Base-by-base conservation (phyloP, 2,329 filamentous ascomycete genomes). In the Fusarium solani-melongenae region DNA sequence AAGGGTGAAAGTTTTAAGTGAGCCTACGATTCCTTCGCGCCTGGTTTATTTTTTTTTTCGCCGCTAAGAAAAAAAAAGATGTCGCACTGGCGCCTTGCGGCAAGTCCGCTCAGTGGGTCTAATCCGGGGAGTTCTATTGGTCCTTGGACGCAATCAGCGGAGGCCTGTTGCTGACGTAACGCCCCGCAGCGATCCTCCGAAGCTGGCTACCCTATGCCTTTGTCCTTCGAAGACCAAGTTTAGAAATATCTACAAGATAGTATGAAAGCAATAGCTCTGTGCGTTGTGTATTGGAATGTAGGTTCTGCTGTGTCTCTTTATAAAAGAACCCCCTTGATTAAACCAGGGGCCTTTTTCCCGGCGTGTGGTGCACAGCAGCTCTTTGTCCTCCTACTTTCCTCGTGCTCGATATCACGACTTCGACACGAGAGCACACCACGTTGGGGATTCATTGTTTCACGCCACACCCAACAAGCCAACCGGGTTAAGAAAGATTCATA, bases 1-100 rank as follows among this genome's bases (percentile, higher is more conserved):
- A 77, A 74, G 76, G 73, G 68, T 76, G 72, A 69, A 79, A 77
- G 59, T 70, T 79, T 73, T 76, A 70, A 72, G 70, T 73, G 72
- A 62, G 66, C 59, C 65, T 67, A 66, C 70, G 62, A 65, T 66
- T 68, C 57, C 64, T 67, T 73, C 76, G 73, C 72, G 73, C 69
- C 65, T 74, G 69, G 69, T 74, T 70, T 74, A 58, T 75, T 70
- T 76, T 77, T 76, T 76, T 76, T 77, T 79, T 76, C 70, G 73
- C 74, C 75, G 75, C 77, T 77, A 79, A 66, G 58, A 51, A 51
- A 68, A 76, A 75, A 76, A 77, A 74, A 72, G 66, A 67, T 66
- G 66, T 67, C 63, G 71, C 66, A 68, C 70, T 71, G 65, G 64
- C 67, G 64, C 63, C 58, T 66, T 72, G 69, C 75, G 76, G 76